Base-by-base conservation (phyloP, 805 yeast genomes). In the Pichia occidentalis region DNA sequence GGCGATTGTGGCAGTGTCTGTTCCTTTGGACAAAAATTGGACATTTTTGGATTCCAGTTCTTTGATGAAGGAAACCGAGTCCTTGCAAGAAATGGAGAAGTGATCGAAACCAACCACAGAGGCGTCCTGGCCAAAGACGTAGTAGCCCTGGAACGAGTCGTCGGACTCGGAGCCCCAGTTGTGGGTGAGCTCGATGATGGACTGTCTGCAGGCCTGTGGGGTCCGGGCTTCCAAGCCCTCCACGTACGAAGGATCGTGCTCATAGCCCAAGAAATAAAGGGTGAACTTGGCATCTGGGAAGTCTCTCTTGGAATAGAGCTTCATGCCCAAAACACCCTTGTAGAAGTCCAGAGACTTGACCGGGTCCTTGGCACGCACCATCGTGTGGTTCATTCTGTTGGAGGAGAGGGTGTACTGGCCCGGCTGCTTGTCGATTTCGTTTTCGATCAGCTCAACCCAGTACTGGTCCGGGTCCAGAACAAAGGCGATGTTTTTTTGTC, bases 101-200 rank as follows among this genome's bases (percentile, higher is more conserved):
- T 90, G 96, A 29, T 92, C 95, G 55, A 73, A 92, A 11, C 97
- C 97, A 54, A 75, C 80, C 18, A 81, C 80, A 8, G 44, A 47
- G 13, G 76, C 76, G 32, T 57, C 56, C 25, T 52, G 44, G 60
- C 87, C 86, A 43, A 95, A 95, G 46, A 75, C 77, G 61, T 87
- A 95, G 61, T 90, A 92, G 19, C 71, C 71, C 36, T 69, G 63
- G 64, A 86, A 85, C 4, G 71, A 68, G 13, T 71, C 69, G 45
- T 90, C 95, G 16, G 64, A 53, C 57, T 92, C 98, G 17, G 97
- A 85, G 17, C 97, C 98, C 80, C 86, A 90, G 65, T 92, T 92
- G 65, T 86, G 90, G 32, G 97, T 90, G 56, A 92, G 70, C 63
- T 92, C 98, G 39, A 92, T 60, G 10, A 92, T 62, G 16, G 90